Evolutionary conservation across 805 yeast genomes (phyloP).

Genomic region (Debaryomyces tyrocola): DNA sequence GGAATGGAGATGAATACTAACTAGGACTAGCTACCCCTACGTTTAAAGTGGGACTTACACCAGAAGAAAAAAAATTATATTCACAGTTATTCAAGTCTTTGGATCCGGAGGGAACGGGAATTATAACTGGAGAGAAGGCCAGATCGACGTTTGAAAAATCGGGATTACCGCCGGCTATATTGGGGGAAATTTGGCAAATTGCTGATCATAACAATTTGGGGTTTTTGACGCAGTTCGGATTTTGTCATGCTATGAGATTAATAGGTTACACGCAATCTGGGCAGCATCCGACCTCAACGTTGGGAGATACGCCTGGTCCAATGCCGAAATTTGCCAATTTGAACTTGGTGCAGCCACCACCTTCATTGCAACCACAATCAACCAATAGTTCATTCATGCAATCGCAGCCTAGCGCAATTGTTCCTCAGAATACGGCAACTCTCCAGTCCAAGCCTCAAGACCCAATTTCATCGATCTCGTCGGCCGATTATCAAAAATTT

Average conservation of each 20-base stretch:
- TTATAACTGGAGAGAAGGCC: constrained; percentile 85
- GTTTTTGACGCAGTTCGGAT: constrained; percentile 74
- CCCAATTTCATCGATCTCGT: constrained; percentile 51
- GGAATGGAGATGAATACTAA: not conserved
- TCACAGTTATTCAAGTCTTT: constrained; percentile 75
- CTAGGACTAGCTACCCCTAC: constrained; percentile 25
- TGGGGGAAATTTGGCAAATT: constrained; percentile 92
- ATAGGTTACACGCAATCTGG: constrained; percentile 87
- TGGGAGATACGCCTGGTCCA: constrained; percentile 62
- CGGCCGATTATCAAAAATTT: constrained; percentile 61
- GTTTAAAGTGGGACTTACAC: constrained; percentile 51
- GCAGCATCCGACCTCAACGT: constrained; percentile 47
- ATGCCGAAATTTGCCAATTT: constrained; percentile 57
- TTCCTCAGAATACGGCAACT: constrained; percentile 32
- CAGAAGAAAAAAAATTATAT: constrained; percentile 75
- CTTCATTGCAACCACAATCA: constrained; percentile 32
- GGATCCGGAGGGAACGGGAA: constrained; percentile 77
- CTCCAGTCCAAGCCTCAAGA: constrained; percentile 31
- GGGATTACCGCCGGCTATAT: constrained; percentile 70
- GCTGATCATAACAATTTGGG: constrained; percentile 93
- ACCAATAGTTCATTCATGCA: constrained; percentile 43
- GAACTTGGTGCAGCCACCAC: constrained; percentile 14
- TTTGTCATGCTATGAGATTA: constrained; percentile 82
- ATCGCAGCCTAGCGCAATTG: constrained; percentile 38
- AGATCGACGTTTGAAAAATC: constrained; percentile 81